phyloP scores from a whole-genome alignment of 768 basidiomycete genomes.

The Asterophora parasitica region DNA sequence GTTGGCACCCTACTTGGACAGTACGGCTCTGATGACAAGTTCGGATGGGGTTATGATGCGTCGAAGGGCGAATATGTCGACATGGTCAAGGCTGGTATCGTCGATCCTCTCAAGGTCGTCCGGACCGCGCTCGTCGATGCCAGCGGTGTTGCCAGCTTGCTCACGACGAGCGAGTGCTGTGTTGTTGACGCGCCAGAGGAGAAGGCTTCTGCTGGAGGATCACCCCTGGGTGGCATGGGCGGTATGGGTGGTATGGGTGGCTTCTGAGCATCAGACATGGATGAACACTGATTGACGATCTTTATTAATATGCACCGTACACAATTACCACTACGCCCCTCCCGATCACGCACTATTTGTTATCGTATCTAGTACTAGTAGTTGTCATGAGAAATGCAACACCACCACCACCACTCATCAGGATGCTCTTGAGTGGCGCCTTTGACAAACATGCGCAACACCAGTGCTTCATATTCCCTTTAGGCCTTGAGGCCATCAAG shows the following conservation, averaged over 20 bases:
- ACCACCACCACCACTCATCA: conserved; percentile 5
- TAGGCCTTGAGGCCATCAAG: too few species aligned
- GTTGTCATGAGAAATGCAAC: conserved; percentile 1
- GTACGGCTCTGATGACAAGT: conserved; percentile 72
- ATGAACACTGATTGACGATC: neutral
- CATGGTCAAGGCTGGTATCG: conserved; percentile 92
- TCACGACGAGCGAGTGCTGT: conserved; percentile 91
- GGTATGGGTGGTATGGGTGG: conserved; percentile 40
- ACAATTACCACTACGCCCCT: conserved; percentile 7
- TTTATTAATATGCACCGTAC: neutral
- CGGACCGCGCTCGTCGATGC: conserved; percentile 91
- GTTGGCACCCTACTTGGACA: conserved; percentile 77
- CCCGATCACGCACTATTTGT: conserved; percentile 7
- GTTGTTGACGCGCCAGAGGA: conserved; percentile 90
- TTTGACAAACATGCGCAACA: too few species aligned
- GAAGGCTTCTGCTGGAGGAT: conserved; percentile 43
- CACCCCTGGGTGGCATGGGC: conserved; percentile 45
- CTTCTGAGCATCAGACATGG: conserved; percentile 15
- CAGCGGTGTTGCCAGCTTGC: conserved; percentile 84
- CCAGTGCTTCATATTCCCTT: too few species aligned
- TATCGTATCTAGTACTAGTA: conserved; percentile 7
- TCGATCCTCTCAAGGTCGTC: conserved; percentile 96
- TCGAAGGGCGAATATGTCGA: conserved; percentile 89
- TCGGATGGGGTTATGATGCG: conserved; percentile 87
- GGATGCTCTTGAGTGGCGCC: too few species aligned